Evolutionary conservation across 352 stramenopile species (phyloP), one percentile per base, ranked within the genome.

Genomic region (Globisporangium megalacanthum): DNA sequence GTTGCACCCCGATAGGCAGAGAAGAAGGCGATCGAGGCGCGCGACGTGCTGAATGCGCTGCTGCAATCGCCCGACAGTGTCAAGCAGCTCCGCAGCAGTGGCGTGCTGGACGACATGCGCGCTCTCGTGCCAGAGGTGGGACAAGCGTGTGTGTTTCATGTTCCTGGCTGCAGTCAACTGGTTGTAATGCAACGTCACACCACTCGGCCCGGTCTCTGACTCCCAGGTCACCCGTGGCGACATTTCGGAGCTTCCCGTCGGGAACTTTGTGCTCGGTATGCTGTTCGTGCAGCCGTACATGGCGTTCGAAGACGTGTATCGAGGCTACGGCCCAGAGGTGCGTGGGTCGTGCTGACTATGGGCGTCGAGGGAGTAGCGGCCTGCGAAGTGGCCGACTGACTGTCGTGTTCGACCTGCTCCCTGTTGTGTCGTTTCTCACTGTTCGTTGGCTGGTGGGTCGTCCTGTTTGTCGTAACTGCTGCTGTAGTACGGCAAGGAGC

Each of bases 181-280:
- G 8, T 37, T 8, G 4, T 8, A 37, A 37, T 37, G 6, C 37
- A 2, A 44, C 17, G 37, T 4, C 4, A 50, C n/a, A 5, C 11
- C 44, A 62, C 47, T 11, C 33, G 25, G 22, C 20, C 45, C 41
- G 45, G 20, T 50, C 14, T 42, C 8, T 4, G n/a, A 22, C 10
- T 4, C 20, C 17, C 50, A 89, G 78, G 68, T 64, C 13, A 83
- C 79, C 6, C 77, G 79, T 9, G 77, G 80, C 49, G 79, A 90
- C 49, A 88, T 93, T 42, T 58, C 75, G 11, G 78, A 89, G 67
- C 76, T 93, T 10, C 80, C 84, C 49, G 77, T 93, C 36, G 67
- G 73, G 8, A 80, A 93, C 56, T 93, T 93, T 62, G 81, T 90
- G 45, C 74, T 93, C 41, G 81, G 80, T 1, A 77, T 93, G 67